A percentile compares a stretch with the other conserved stretches of the same genome.
These are phyloP conservation scores for Circinella umbellata DNA, from an alignment of 371 early-diverging fungal species.

Conservation along the genomic window DNA sequence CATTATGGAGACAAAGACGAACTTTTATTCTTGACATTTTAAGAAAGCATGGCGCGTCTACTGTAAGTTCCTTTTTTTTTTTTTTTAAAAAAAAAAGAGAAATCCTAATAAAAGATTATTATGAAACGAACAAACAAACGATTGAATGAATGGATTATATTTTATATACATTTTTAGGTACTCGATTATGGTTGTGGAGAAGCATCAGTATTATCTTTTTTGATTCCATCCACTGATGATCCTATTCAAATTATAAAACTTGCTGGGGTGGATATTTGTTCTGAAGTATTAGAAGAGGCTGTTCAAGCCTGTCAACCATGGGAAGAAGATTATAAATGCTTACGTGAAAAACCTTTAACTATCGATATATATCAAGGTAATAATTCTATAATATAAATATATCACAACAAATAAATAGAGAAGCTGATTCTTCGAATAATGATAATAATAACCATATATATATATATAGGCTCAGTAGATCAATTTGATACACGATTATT, in stretches of 20 bases:
- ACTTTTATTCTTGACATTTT: conserved; percentile 52
- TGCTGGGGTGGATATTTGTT: conserved; percentile 65
- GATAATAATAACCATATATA: neutral
- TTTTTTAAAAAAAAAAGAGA: neutral
- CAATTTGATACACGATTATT: conserved; percentile 46
- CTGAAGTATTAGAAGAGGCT: conserved; percentile 48
- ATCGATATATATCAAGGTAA: conserved; percentile 64
- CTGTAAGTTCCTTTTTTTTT: conserved; percentile 29
- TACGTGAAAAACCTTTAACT: conserved; percentile 51
- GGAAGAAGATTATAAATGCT: conserved; percentile 47
- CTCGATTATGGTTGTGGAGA: conserved; percentile 84
- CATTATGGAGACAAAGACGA: conserved; percentile 74
- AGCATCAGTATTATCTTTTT: conserved; percentile 61
- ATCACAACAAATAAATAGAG: too few species aligned
- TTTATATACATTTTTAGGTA: conserved; percentile 39
- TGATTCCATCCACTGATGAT: conserved; percentile 48
- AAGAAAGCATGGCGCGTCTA: conserved; percentile 37
- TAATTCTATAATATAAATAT: neutral
- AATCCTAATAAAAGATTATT: neutral
- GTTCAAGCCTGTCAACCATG: conserved; percentile 56
- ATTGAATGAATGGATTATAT: neutral
- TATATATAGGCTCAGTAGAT: conserved; percentile 52
- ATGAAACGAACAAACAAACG: too few species aligned
- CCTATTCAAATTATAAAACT: conserved; percentile 51
- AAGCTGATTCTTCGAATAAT: too few species aligned